A percentile compares a stretch with the other conserved stretches of the same genome.
Conservation (phyloP, 495 filamentous ascomycete species). For the Penicillium longicatenatum region DNA sequence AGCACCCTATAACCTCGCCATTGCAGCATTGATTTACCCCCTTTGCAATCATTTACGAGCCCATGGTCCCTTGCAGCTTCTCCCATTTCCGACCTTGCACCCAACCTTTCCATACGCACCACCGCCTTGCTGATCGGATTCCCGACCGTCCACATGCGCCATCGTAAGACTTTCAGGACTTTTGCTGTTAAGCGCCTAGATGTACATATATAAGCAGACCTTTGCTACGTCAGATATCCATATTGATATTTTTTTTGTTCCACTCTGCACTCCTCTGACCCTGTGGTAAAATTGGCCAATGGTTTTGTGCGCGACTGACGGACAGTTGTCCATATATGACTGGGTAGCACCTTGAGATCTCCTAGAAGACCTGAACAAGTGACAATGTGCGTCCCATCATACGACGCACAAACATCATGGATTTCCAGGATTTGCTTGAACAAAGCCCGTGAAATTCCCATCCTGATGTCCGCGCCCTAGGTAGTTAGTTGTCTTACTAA, state of each 20-base stretch:
- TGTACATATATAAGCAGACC: constrained; percentile 21
- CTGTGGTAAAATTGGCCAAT: too few species aligned
- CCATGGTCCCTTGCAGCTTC: constrained; percentile 3
- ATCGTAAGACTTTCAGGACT: constrained; percentile 2
- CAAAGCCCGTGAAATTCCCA: too few species aligned
- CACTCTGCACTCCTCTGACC: not conserved
- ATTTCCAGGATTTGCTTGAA: too few species aligned
- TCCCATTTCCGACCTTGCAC: not conserved
- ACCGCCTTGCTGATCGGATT: not conserved
- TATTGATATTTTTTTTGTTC: not conserved
- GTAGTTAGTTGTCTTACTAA: too few species aligned
- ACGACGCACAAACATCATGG: too few species aligned
- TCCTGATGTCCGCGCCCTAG: too few species aligned
- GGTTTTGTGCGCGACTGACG: too few species aligned
- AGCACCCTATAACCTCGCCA: not conserved
- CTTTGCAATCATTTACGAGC: not conserved
- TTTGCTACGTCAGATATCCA: not conserved
- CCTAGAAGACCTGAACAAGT: too few species aligned
- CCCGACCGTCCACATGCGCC: constrained; percentile 1
- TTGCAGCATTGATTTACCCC: not conserved
- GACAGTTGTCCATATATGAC: too few species aligned
- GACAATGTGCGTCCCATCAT: too few species aligned
- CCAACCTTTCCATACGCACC: constrained; percentile 4
- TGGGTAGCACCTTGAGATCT: too few species aligned
- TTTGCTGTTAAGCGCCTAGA: constrained; percentile 1